Conservation (phyloP, 2,329 filamentous ascomycete species). For the Geosmithia flava region DNA sequence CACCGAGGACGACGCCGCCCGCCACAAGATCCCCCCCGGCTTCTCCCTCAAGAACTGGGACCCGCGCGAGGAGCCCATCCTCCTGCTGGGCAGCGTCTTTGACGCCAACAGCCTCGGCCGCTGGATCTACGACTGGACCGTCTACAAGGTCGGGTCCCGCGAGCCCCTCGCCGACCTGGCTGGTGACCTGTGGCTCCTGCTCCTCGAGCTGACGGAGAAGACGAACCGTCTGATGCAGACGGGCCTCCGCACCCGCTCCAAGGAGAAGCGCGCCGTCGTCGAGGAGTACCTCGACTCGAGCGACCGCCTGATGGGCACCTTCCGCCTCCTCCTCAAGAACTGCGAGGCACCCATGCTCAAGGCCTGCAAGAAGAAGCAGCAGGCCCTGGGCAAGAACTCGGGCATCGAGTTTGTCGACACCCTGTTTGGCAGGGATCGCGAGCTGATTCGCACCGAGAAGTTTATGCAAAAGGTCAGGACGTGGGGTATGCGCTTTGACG, state of each 20-base stretch:
- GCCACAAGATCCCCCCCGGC: slow-evolving; percentile 69
- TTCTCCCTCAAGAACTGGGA: slow-evolving; percentile 99
- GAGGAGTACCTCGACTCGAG: slow-evolving; percentile 41
- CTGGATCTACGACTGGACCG: slow-evolving; percentile 99
- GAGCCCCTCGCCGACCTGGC: slow-evolving; percentile 84
- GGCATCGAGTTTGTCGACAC: slow-evolving; percentile 93
- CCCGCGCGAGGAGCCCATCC: slow-evolving; percentile 82
- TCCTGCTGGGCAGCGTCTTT: slow-evolving; percentile 89
- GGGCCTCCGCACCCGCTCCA: slow-evolving; percentile 56
- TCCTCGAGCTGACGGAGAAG: slow-evolving; percentile 90
- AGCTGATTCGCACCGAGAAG: slow-evolving; percentile 81
- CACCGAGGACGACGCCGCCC: slow-evolving; percentile 46
- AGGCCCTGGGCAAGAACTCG: slow-evolving; percentile 71
- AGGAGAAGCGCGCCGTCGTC: slow-evolving; percentile 67
- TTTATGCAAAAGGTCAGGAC: slow-evolving; percentile 81
- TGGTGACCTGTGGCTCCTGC: slow-evolving; percentile 85
- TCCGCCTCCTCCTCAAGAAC: slow-evolving; percentile 75
- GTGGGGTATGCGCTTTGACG: slow-evolving; percentile 90
- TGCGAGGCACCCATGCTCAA: slow-evolving; percentile 96
- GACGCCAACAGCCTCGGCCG: slow-evolving; percentile 96
- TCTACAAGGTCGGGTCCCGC: slow-evolving; percentile 72
- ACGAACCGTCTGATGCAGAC: slow-evolving; percentile 81
- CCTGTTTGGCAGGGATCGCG: slow-evolving; percentile 83
- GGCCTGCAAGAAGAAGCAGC: slow-evolving; percentile 62
- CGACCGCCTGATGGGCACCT: slow-evolving; percentile 73